Base-by-base conservation (phyloP, 2,329 filamentous ascomycete species). In the Alternaria gaisen region DNA sequence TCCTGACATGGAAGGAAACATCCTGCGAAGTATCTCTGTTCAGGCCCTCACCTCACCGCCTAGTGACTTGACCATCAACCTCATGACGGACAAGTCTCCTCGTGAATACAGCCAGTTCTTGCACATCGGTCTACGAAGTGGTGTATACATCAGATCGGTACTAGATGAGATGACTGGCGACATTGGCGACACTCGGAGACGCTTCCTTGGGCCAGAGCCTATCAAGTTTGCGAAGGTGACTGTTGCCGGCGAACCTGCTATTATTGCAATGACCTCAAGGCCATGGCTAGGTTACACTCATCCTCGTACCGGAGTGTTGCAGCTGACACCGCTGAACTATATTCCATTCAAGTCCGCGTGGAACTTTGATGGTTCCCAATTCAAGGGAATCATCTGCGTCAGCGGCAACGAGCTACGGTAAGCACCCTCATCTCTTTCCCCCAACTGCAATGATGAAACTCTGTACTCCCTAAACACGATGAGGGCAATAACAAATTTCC, bases 221-320 rank as follows among this genome's bases (percentile, higher is more conserved):
- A 94, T 97, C 43, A 93, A 92, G 69, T 85, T 99, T 3, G 97
- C 97, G 78, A 90, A 91, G 67, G 93, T 98, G n/a, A 91, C 90
- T 5, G 92, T 97, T 9, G 90, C 95, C 72, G 90, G 90, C 18
- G 91, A 93, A 67, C 90, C 91, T 6, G 93, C 93, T 42, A 91
- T 98, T 14, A 85, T 99, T 53, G 94, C 92, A 3, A 85, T 98
- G 56, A 97, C 93, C 77, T 96, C 94, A 16, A 88, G 94, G 57
- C 91, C 95, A n/a, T 99, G 94, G 94, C 85, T 99, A 4, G 94
- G 94, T 43, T 98, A 98, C 76, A 91, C 93, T 0, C 93, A 98
- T 72, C 89, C 91, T 2, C 90, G 94, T 61, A 94, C 91, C 3
- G 92, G 92, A 73, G 90, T 90, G 38, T 97, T 97, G 73, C 92